These are phyloP conservation scores for Brassica carinata DNA, from an alignment of 345 rosid species.

Conservation along the genomic window DNA sequence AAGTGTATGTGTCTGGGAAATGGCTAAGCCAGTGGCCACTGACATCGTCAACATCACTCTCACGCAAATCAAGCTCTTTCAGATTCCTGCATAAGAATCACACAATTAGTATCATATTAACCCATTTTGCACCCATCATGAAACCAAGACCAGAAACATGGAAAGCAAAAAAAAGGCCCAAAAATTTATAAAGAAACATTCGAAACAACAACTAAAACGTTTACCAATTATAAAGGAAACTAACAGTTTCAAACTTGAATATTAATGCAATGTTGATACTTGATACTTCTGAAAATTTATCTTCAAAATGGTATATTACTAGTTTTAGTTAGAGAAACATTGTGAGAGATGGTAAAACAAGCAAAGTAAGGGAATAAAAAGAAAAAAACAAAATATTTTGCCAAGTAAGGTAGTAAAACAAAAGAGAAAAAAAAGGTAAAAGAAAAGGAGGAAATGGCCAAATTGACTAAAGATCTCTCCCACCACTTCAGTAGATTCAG, in stretches of 20 bases:
- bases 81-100: not conserved
- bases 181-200: too few species aligned
- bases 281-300: too few species aligned
- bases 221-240: not conserved
- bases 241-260: not conserved
- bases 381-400: slow-evolving; percentile 8
- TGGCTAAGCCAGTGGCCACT: not conserved
- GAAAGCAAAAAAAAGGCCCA: not conserved
- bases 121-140: not conserved
- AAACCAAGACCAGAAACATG: not conserved
- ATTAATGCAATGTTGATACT: not conserved
- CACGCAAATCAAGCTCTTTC: not conserved
- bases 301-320: not conserved
- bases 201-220: not conserved
- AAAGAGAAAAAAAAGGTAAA: not conserved
- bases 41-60: not conserved
- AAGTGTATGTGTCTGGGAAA: not conserved
- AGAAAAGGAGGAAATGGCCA: not conserved
- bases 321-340: not conserved
- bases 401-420: slow-evolving; percentile 15
- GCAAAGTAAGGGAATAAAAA: not conserved
- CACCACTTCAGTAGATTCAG: slow-evolving; percentile 24
- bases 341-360: slow-evolving; percentile 17
- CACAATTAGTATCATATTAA: not conserved
- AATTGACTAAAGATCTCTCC: slow-evolving; percentile 32